Percentiles rank a stretch among this genome's conserved stretches.
phyloP scores from a whole-genome alignment of 1,284 basidiomycete genomes.

The Fomitiporia mediterranea region DNA sequence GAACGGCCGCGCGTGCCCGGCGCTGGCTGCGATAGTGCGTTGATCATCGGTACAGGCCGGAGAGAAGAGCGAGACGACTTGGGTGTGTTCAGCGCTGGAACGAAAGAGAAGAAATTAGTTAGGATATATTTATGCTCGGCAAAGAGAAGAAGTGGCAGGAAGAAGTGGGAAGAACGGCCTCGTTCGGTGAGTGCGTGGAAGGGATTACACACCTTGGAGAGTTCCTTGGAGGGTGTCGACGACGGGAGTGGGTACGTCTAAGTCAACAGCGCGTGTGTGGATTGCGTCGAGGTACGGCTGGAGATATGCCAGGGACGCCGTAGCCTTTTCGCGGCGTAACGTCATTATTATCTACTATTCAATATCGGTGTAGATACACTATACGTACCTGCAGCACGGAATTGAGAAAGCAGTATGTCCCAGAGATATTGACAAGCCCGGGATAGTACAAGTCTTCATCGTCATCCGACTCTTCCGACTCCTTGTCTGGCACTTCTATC shows the following conservation, averaged over 20 bases:
- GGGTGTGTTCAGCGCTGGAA: constrained; percentile 68
- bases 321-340: constrained; percentile 47
- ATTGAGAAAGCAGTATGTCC: constrained; percentile 94
- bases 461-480: constrained; percentile 7
- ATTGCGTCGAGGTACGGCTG: constrained; percentile 70
- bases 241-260: constrained; percentile 79
- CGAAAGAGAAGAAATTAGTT: background rate
- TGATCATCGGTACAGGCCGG: constrained; percentile 67
- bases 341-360: constrained; percentile 16
- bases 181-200: background rate
- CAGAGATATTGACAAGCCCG: constrained; percentile 89
- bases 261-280: constrained; percentile 64
- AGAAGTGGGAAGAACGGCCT: background rate
- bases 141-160: background rate
- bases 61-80: constrained; percentile 53
- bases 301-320: constrained; percentile 78
- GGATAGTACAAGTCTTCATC: constrained; percentile 55
- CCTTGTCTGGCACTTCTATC: background rate
- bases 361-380: background rate
- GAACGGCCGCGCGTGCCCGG: constrained; percentile 44
- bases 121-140: background rate
- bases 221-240: constrained; percentile 72
- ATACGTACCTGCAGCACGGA: constrained; percentile 78
- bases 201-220: constrained; percentile 48
- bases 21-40: constrained; percentile 57